Base-by-base conservation (phyloP, 441 rosid species). In the Theobroma grandiflorum region DNA sequence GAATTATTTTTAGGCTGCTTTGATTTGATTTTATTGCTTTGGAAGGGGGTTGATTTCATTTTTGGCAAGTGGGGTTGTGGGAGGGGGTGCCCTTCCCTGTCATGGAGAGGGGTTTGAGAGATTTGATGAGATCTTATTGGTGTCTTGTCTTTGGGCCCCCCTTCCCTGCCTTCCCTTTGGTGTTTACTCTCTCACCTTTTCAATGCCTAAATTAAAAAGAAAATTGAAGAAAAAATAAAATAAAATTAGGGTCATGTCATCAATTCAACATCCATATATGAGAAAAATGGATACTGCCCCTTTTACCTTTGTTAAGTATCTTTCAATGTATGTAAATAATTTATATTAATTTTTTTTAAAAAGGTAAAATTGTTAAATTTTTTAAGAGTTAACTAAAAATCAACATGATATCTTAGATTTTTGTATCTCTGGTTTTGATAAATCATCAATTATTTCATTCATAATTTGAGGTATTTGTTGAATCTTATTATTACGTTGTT, bases 91-190 rank as follows among this genome's bases (percentile, higher is more conserved):
- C 64, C 72, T 71, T 26, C 81, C 74, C 14, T 79, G 77, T 52
- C 64, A 72, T n/a, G 40, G 37, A 11, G 33, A 70, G 42, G 35
- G 47, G 37, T 72, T 59, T 43, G 18, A 52, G 55, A 64, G 57
- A 78, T 43, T 49, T 55, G 42, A 64, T 74, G 59, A 71, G 50
- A 74, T 31, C 12, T 26, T 79, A 82, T 84, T 84, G 93, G 78
- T 83, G 92, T 88, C 94, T 78, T 92, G 86, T 89, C 92, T 76
- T 62, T 53, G 61, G 26, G 31, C 75, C 35, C 63, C 26, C 78
- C 66, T 10, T 45, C 49, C 10, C 49, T 45, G 11, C 10, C 49
- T 42, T 26, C 64, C 15, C 64, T 59, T 79, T 49, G 35, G 47
- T 70, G 65, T 71, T 74, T 40, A 42, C 68, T 18, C 64, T 53